phyloP scores from a whole-genome alignment of 768 basidiomycete genomes.

The Lactarius hengduanensis region DNA sequence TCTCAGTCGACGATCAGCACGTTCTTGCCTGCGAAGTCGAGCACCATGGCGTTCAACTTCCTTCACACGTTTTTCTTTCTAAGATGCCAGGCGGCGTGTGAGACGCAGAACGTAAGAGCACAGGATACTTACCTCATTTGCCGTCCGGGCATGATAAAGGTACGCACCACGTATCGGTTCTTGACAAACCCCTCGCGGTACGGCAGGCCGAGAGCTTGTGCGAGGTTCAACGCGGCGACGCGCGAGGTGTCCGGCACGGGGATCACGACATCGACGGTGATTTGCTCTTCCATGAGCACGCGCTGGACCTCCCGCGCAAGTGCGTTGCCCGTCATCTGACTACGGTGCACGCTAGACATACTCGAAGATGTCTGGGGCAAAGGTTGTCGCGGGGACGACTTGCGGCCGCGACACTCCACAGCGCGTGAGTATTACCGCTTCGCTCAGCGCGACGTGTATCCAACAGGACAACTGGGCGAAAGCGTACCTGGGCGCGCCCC shows the following conservation, averaged over 20 bases:
- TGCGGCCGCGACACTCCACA: slow-evolving; percentile 70
- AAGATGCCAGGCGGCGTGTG: not conserved
- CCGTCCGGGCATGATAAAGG: slow-evolving; percentile 99
- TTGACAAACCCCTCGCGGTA: slow-evolving; percentile 99
- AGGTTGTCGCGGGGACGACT: slow-evolving; percentile 64
- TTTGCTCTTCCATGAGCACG: slow-evolving; percentile 62
- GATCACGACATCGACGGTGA: slow-evolving; percentile 93
- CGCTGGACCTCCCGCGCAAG: slow-evolving; percentile 84
- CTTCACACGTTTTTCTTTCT: slow-evolving; percentile 92
- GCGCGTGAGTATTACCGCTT: slow-evolving; percentile 94
- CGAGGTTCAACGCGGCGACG: slow-evolving; percentile 93
- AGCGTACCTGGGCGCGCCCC: slow-evolving; percentile 75
- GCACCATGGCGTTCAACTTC: slow-evolving; percentile 97
- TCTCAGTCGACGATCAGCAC: slow-evolving; percentile 94
- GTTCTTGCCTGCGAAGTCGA: slow-evolving; percentile 89
- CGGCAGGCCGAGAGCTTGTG: slow-evolving; percentile 84
- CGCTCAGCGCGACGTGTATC: not conserved
- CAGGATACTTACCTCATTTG: slow-evolving; percentile 66
- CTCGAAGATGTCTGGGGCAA: slow-evolving; percentile 98
- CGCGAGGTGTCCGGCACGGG: slow-evolving; percentile 97
- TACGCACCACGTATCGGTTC: slow-evolving; percentile 96
- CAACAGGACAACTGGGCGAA: not conserved
- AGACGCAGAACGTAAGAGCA: not conserved
- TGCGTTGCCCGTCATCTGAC: slow-evolving; percentile 96
- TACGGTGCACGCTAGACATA: slow-evolving; percentile 98